Evolutionary conservation across 768 basidiomycete genomes (phyloP).

Genomic region (Boletus vermiculosoides): DNA sequence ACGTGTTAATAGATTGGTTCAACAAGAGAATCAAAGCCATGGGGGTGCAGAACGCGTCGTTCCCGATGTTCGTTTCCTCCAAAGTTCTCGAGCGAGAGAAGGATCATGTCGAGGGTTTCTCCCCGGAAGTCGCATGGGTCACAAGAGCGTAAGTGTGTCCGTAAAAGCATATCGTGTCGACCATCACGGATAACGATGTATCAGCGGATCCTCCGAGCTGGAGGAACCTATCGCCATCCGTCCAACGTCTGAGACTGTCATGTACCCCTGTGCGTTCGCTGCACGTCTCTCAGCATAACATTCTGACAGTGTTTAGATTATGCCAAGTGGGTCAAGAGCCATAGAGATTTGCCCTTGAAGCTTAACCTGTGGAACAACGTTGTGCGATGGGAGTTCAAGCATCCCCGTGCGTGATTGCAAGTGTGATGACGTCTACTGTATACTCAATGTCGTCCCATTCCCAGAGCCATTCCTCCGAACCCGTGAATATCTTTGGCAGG

Average conservation of each 20-base stretch:
- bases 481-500: constrained; percentile 99
- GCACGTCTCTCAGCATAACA: not conserved
- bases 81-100: constrained; percentile 96
- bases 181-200: not conserved
- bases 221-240: constrained; percentile 98
- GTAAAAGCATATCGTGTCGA: not conserved
- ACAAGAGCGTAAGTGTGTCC: constrained; percentile 75
- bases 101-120: constrained; percentile 98
- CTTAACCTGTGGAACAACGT: constrained; percentile 99
- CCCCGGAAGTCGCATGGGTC: constrained; percentile 99
- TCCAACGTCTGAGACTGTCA: constrained; percentile 97
- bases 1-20: constrained; percentile 76
- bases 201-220: constrained; percentile 85
- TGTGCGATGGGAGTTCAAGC: constrained; percentile 99
- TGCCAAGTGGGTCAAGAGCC: constrained; percentile 97
- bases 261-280: constrained; percentile 87
- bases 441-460: constrained; percentile 22
- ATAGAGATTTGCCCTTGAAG: constrained; percentile 95
- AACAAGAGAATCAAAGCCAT: constrained; percentile 88
- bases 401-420: constrained; percentile 66
- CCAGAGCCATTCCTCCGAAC: constrained; percentile 97
- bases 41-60: constrained; percentile 96
- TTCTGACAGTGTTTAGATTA: constrained; percentile 60
- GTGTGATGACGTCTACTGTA: not conserved
- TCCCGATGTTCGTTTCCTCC: constrained; percentile 96